These are phyloP conservation scores for Rhodamnia rubescens DNA, from an alignment of 345 rosid species.

Conservation along the genomic window DNA sequence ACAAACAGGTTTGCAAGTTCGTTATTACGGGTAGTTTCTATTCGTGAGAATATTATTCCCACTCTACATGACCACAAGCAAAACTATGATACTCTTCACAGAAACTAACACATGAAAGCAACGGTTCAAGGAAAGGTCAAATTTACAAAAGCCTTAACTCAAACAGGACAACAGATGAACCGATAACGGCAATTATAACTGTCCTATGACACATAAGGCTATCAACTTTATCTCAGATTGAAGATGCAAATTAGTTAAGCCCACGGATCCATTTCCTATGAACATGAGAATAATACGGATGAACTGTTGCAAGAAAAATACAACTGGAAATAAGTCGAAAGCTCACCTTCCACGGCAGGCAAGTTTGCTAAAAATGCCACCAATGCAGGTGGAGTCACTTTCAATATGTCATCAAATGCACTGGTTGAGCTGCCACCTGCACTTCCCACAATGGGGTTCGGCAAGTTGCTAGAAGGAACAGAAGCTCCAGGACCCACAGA, in stretches of 20 bases:
- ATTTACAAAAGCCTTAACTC: not conserved
- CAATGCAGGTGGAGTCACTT: slow-evolving; percentile 75
- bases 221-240: not conserved
- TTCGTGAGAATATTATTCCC: not conserved
- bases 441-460: slow-evolving; percentile 22
- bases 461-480: slow-evolving; percentile 24
- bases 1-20: not conserved
- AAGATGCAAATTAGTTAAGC: not conserved
- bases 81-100: not conserved
- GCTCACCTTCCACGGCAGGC: slow-evolving; percentile 65
- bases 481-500: slow-evolving; percentile 25
- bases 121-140: not conserved
- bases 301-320: not conserved
- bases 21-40: not conserved
- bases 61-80: not conserved
- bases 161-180: not conserved
- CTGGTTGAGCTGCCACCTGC: slow-evolving; percentile 28
- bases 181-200: not conserved
- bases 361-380: slow-evolving; percentile 60
- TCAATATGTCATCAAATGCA: slow-evolving; percentile 52
- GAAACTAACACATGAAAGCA: not conserved
- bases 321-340: not conserved
- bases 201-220: not conserved
- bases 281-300: not conserved
- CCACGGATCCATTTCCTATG: not conserved